phyloP scores from a whole-genome alignment of 768 basidiomycete species.

The Mrakia hoshinonis region DNA sequence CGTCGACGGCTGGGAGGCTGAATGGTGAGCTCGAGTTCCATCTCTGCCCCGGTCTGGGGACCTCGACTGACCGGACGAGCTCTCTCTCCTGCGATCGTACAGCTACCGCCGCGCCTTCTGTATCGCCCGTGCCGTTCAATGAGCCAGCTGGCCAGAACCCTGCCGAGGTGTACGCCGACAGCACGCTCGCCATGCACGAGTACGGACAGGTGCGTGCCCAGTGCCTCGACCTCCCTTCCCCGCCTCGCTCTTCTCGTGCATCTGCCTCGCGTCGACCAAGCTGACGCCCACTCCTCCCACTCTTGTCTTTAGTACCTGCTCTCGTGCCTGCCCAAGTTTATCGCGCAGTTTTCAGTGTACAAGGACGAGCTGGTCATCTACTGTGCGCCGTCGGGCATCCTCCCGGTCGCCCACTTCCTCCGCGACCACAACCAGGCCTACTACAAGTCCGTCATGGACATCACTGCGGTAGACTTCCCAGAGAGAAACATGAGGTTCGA shows the following conservation, averaged over 20 bases:
- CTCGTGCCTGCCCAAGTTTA: slow-evolving; percentile 88
- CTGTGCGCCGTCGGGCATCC: slow-evolving; percentile 66
- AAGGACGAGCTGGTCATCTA: slow-evolving; percentile 93
- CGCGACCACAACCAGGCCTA: slow-evolving; percentile 93
- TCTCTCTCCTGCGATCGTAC: too few species aligned
- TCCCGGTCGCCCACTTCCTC: slow-evolving; percentile 81
- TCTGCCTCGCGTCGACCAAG: neutral
- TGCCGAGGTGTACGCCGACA: too few species aligned
- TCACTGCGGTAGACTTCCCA: slow-evolving; percentile 91
- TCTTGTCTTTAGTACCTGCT: slow-evolving; percentile 53
- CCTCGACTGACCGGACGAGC: too few species aligned
- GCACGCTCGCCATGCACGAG: slow-evolving; percentile 51
- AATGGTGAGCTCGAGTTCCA: too few species aligned
- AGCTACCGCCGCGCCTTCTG: too few species aligned
- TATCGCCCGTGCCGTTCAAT: too few species aligned
- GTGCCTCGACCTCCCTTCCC: neutral
- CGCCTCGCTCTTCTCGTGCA: neutral
- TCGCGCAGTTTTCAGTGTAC: slow-evolving; percentile 95
- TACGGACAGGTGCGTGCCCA: slow-evolving; percentile 56
- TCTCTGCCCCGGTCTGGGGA: too few species aligned
- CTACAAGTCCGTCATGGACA: slow-evolving; percentile 85
- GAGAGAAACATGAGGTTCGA: slow-evolving; percentile 78
- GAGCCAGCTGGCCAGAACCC: too few species aligned
- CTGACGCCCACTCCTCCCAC: neutral
- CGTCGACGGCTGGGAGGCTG: too few species aligned